phyloP scores from a whole-genome alignment of 352 stramenopile species.

The Thalassiosira oceanica region DNA sequence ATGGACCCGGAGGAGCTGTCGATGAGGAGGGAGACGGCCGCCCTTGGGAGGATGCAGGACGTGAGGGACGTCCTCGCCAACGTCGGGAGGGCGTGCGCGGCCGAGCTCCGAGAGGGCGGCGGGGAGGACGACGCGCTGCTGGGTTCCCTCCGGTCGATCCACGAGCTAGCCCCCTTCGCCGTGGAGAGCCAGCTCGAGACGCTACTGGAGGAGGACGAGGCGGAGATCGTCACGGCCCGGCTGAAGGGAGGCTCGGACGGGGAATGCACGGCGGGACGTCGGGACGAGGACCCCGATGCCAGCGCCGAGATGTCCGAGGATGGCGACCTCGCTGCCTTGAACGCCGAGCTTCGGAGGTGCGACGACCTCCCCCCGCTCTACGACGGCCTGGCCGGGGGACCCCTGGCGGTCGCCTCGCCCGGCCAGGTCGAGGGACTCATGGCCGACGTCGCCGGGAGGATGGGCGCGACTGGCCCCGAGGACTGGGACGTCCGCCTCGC shows the following conservation, averaged over 20 bases:
- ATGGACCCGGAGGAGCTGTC: conserved; percentile 27
- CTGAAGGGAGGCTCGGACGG: conserved; percentile 7
- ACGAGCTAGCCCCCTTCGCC: conserved; percentile 23
- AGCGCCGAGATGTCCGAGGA: conserved; percentile 5
- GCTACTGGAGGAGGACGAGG: conserved; percentile 22
- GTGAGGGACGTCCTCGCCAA: conserved; percentile 29
- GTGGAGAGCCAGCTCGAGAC: conserved; percentile 40
- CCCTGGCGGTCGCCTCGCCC: conserved; percentile 3
- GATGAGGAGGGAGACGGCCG: conserved; percentile 34
- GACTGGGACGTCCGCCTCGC: conserved; percentile 40
- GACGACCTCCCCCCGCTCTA: conserved; percentile 24
- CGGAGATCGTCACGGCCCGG: conserved; percentile 8
- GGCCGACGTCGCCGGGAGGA: conserved; percentile 10
- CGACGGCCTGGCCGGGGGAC: conserved; percentile 9
- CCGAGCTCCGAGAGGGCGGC: neutral
- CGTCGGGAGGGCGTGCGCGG: conserved; percentile 16
- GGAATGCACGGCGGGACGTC: neutral
- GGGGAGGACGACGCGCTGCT: conserved; percentile 16
- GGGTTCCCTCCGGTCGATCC: conserved; percentile 10
- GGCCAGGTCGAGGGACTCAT: conserved; percentile 27
- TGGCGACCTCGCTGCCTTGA: neutral
- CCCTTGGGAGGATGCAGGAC: conserved; percentile 30
- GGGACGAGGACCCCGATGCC: conserved; percentile 1
- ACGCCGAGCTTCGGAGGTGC: neutral
- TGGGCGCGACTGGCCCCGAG: conserved; percentile 34